A percentile compares a stretch with the other conserved stretches of the same genome.
These are phyloP conservation scores for Penicillium sclerotigenum DNA, from an alignment of 2,329 filamentous ascomycete genomes.

Conservation along the genomic window DNA sequence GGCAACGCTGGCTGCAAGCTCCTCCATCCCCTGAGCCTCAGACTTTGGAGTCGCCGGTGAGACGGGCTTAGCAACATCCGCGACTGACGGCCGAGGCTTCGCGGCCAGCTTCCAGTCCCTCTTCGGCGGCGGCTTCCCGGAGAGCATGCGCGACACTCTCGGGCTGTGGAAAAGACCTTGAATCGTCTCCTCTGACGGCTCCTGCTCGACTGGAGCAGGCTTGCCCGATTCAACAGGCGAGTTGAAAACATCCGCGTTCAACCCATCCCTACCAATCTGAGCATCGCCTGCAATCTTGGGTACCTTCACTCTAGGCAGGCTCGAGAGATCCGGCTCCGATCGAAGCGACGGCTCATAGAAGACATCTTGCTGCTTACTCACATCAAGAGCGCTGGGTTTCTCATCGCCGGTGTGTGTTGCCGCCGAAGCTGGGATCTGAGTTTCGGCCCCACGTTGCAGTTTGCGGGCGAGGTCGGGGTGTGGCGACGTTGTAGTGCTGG, in stretches of 20 bases:
- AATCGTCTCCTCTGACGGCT: conserved; percentile 58
- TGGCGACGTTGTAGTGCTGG: conserved; percentile 17
- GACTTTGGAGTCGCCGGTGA: conserved; percentile 1
- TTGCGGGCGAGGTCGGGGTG: conserved; percentile 46
- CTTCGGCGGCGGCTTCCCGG: conserved; percentile 39
- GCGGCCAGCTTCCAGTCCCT: conserved; percentile 15
- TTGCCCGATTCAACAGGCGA: conserved; percentile 28
- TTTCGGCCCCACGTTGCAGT: conserved; percentile 50
- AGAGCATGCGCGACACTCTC: conserved; percentile 55
- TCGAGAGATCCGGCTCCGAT: conserved; percentile 49
- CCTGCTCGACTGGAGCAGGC: conserved; percentile 39
- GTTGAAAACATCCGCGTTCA: conserved; percentile 58
- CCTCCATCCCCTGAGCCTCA: conserved; percentile 42
- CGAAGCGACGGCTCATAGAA: conserved; percentile 54
- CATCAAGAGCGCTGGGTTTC: conserved; percentile 32
- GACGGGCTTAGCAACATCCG: neutral
- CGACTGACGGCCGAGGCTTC: neutral
- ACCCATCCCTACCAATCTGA: conserved; percentile 44
- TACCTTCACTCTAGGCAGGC: conserved; percentile 54
- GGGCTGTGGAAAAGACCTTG: conserved; percentile 61
- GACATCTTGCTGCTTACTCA: conserved; percentile 57
- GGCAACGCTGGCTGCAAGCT: conserved; percentile 48
- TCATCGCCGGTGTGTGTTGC: conserved; percentile 42
- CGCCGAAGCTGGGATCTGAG: conserved; percentile 51
- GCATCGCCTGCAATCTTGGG: conserved; percentile 50